Evolutionary conservation across 345 rosid species (phyloP).

Genomic region (Turnera subulata): DNA sequence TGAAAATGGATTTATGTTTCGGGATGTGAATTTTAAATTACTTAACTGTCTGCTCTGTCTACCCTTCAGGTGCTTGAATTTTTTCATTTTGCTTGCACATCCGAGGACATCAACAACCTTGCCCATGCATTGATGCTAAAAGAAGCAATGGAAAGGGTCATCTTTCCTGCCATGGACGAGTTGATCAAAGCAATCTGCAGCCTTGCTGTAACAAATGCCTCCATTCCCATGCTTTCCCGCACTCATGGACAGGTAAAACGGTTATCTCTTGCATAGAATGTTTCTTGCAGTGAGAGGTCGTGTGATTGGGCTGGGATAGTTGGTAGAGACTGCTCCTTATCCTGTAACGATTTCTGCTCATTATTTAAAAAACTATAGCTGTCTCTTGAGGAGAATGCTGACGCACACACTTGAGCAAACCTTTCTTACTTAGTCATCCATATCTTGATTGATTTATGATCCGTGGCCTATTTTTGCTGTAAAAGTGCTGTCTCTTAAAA

Average conservation of each 20-base stretch:
- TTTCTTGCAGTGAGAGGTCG: background rate
- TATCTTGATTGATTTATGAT: background rate
- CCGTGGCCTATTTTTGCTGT: constrained; percentile 1
- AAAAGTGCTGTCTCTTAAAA: constrained; percentile 5
- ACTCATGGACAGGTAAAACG: constrained; percentile 91
- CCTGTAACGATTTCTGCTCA: too few relatives aligned
- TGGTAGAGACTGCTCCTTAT: too few relatives aligned
- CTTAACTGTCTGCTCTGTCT: too few relatives aligned
- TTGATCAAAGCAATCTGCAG: constrained; percentile 51
- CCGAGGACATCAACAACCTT: constrained; percentile 94
- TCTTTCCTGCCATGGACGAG: constrained; percentile 72
- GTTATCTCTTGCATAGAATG: background rate
- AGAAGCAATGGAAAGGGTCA: constrained; percentile 54
- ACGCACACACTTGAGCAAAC: background rate
- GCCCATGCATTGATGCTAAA: constrained; percentile 89
- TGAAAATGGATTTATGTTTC: background rate
- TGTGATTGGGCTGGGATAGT: background rate
- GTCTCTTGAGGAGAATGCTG: background rate
- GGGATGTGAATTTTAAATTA: background rate
- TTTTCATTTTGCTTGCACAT: constrained; percentile 95
- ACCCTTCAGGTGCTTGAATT: constrained; percentile 90
- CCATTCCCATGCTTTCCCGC: constrained; percentile 85
- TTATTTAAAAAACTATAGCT: too few relatives aligned
- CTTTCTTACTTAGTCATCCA: background rate
- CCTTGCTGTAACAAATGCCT: constrained; percentile 64